These are phyloP conservation scores for Rutstroemia sydowiana DNA, from an alignment of 2,329 filamentous ascomycete genomes.

Conservation along the genomic window DNA sequence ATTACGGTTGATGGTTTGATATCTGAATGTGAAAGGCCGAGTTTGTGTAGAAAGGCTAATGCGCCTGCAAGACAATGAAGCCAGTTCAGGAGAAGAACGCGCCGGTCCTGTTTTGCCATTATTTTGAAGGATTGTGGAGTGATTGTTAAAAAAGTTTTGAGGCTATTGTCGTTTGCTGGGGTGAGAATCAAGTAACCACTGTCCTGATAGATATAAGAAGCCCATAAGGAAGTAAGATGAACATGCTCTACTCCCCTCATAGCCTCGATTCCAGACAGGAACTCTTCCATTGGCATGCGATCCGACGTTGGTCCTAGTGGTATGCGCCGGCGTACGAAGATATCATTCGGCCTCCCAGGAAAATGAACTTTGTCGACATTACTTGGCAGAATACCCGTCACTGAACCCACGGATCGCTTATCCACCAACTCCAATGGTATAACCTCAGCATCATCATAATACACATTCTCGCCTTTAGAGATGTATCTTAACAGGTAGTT, in stretches of 20 bases:
- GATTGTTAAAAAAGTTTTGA: slow-evolving; percentile 60
- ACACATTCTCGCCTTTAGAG: slow-evolving; percentile 50
- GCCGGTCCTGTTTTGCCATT: slow-evolving; percentile 51
- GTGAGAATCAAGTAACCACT: slow-evolving; percentile 59
- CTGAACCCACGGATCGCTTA: slow-evolving; percentile 40
- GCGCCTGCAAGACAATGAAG: slow-evolving; percentile 65
- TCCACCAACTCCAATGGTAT: slow-evolving; percentile 63
- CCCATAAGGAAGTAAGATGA: slow-evolving; percentile 64
- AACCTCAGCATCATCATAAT: slow-evolving; percentile 60
- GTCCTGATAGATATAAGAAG: slow-evolving; percentile 59
- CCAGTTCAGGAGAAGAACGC: slow-evolving; percentile 61
- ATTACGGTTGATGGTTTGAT: slow-evolving; percentile 67
- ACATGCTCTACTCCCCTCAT: slow-evolving; percentile 55
- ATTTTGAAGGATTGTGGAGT: slow-evolving; percentile 56
- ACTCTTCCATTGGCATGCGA: slow-evolving; percentile 43
- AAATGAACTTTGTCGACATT: slow-evolving; percentile 54
- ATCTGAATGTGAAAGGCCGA: slow-evolving; percentile 56
- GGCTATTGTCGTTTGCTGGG: slow-evolving; percentile 57
- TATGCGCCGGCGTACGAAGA: slow-evolving; percentile 52
- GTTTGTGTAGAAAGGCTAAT: slow-evolving; percentile 58
- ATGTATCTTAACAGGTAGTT: slow-evolving; percentile 61
- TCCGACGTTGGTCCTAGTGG: slow-evolving; percentile 41
- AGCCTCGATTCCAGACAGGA: slow-evolving; percentile 52
- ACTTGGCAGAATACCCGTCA: slow-evolving; percentile 32
- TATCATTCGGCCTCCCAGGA: slow-evolving; percentile 49